These are phyloP conservation scores for Neurospora sp. DNA, from an alignment of 495 filamentous ascomycete genomes.

Conservation along the genomic window DNA sequence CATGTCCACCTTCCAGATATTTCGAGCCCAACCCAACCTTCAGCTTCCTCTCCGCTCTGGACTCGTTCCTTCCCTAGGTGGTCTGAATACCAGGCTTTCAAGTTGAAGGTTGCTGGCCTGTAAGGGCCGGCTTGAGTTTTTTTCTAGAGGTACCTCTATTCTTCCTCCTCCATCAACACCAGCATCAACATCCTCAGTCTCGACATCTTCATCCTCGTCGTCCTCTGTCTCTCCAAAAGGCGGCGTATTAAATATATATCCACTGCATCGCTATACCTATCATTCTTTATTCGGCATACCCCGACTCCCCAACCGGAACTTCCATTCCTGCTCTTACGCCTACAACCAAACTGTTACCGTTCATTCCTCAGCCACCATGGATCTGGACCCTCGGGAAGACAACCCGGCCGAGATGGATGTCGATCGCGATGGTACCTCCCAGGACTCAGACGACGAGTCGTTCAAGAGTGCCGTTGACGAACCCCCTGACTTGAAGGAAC, in stretches of 20 bases:
- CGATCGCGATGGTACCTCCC: conserved; percentile 5
- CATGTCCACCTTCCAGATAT: background rate
- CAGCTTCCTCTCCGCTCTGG: background rate
- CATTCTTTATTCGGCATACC: background rate
- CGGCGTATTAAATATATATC: background rate
- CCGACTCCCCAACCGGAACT: background rate
- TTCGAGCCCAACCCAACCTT: background rate
- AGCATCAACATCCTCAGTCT: background rate
- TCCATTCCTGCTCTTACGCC: background rate
- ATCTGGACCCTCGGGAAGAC: background rate
- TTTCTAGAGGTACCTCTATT: background rate
- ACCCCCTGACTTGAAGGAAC: background rate
- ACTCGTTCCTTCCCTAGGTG: background rate
- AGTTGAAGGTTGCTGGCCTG: background rate
- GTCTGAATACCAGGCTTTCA: background rate
- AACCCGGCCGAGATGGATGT: background rate
- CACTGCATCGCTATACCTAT: background rate
- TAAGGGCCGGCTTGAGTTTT: background rate
- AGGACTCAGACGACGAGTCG: conserved; percentile 4
- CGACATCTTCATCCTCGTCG: background rate
- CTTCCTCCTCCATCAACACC: background rate
- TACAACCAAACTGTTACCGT: background rate
- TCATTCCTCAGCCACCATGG: background rate
- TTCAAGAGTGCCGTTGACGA: background rate
- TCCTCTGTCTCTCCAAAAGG: background rate